Evolutionary conservation across 2,329 filamentous ascomycete genomes (phyloP).

Genomic region (Ceratocystis lukuohia): DNA sequence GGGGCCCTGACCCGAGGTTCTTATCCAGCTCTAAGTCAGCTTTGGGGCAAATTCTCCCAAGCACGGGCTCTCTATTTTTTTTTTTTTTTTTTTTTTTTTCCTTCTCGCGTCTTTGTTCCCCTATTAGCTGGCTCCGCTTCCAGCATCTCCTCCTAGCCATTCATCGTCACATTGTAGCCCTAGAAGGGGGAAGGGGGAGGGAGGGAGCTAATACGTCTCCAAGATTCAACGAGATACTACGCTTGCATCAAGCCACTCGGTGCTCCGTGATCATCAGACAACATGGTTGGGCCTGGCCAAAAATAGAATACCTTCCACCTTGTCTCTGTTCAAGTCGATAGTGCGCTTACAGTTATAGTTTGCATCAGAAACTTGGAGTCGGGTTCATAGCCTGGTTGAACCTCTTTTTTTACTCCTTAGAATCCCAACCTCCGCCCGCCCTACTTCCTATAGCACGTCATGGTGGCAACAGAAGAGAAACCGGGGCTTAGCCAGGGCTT

Average conservation of each 20-base stretch:
- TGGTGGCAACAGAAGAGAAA: not conserved
- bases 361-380: conserved; percentile 1
- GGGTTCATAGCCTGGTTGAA: not conserved
- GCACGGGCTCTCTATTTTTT: not conserved
- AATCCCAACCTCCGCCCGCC: conserved; percentile 1
- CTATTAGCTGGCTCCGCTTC: not conserved
- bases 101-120: not conserved
- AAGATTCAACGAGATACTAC: not conserved
- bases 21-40: not conserved
- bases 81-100: not conserved
- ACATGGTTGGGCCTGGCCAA: not conserved
- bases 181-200: not conserved
- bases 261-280: not conserved
- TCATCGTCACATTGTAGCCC: not conserved
- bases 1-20: not conserved
- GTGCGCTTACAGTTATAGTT: conserved; percentile 3
- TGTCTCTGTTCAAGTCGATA: not conserved
- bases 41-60: not conserved
- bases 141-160: not conserved
- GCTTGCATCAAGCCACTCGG: not conserved
- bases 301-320: not conserved
- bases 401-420: not conserved
- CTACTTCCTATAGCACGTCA: not conserved
- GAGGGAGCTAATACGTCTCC: not conserved
- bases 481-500: not conserved